phyloP scores from a whole-genome alignment of 345 rosid species.

The Rubroshorea leprosula region DNA sequence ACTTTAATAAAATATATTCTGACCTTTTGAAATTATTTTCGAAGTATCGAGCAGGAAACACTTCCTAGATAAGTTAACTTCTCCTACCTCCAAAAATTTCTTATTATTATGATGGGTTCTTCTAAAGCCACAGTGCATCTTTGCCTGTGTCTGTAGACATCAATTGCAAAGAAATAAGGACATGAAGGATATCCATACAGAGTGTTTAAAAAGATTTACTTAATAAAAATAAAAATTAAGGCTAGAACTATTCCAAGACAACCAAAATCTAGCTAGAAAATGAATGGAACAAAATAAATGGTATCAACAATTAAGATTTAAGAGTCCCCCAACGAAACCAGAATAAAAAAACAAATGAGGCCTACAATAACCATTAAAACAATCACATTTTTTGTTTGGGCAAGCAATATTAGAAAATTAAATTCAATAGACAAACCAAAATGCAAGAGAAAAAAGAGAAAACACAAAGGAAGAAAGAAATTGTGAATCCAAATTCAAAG shows the following conservation, averaged over 20 bases:
- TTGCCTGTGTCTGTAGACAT: conserved; percentile 27
- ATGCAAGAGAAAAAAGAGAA: neutral
- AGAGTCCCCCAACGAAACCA: neutral
- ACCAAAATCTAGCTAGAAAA: too few species aligned
- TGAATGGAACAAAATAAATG: too few species aligned
- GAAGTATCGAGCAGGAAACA: conserved; percentile 18
- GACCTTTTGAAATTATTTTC: conserved; percentile 19
- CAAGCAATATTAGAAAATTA: neutral
- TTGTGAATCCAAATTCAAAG: neutral
- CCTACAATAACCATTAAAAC: neutral
- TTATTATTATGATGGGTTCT: conserved; percentile 18
- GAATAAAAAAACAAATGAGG: neutral
- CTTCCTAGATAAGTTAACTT: conserved; percentile 20
- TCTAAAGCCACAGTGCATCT: conserved; percentile 28
- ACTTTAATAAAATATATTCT: neutral
- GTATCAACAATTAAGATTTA: neutral
- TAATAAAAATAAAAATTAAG: too few species aligned
- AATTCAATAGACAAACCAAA: conserved; percentile 1
- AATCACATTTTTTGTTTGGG: neutral
- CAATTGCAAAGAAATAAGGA: conserved; percentile 12
- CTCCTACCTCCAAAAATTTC: conserved; percentile 12
- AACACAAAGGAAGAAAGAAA: neutral
- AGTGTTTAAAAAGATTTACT: too few species aligned
- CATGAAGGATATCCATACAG: too few species aligned
- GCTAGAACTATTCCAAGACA: too few species aligned